Evolutionary conservation across 192 early-diverging fungal species (phyloP), one percentile per base, ranked within the genome.

Genomic region (Backusella morwellensis): DNA sequence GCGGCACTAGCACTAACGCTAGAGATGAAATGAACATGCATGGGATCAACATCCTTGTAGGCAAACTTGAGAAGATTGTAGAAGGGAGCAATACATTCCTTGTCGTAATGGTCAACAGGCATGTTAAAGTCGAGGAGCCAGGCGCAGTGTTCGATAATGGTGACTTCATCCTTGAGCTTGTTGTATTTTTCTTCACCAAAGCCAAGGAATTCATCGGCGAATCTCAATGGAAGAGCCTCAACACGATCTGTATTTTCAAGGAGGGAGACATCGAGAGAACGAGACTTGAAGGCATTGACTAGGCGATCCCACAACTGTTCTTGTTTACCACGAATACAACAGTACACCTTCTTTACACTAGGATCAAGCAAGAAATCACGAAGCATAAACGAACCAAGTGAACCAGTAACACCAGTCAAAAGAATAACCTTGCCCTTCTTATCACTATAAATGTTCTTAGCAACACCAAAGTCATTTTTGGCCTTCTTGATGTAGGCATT

Each of bases 41-140:
- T 82, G 5, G 76, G 21, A 15, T 77, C 41, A 7, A 40, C 12
- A 17, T 38, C 19, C 6, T 71, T 41, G 66, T 73, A 74, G 0
- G 77, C 80, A 15, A 82, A 71, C 19, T 72, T 56, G 66, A 78
- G 73, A 7, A 82, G 32, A 26, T 68, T 66, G 35, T 78, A 74
- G 6, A 82, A 68, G 8, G 72, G 75, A 47, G 15, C n/a, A 34
- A 82, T 73, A 41, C 54, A 72, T 14, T 74, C 72, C 67, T 66
- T 74, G 59, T 77, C 77, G 67, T 74, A 82, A 29, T 77, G 70
- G 35, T 17, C 40, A 54, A 84, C 36, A n/a, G 76, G 76, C 36
- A 77, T 75, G 21, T 81, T 74, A 72, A 84, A 84, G 32, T 81
- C 79, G 3, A 84, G 29, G 12, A 77, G 66, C 80, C 82, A 84